Evolutionary conservation across 129 eudicot species (phyloP).

Genomic region (Pulicaria dysenterica): DNA sequence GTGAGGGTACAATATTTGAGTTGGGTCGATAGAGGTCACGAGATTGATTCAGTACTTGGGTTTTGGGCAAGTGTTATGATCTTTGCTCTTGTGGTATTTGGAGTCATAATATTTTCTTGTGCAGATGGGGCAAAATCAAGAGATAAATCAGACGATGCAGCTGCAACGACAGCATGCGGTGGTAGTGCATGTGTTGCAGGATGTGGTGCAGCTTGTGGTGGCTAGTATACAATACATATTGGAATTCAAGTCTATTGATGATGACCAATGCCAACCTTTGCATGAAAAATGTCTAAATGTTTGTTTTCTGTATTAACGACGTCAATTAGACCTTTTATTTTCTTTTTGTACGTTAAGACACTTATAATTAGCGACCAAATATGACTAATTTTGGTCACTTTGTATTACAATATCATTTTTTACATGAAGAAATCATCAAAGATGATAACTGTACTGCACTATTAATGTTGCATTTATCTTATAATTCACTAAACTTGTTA

Average conservation of each 20-base stretch:
- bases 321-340: background rate
- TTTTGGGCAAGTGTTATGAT: constrained; percentile 39
- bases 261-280: background rate
- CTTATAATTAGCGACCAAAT: background rate
- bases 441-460: too few species aligned
- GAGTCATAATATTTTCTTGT: constrained; percentile 44
- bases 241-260: background rate
- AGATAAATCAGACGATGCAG: constrained; percentile 34
- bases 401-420: too few species aligned
- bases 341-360: background rate
- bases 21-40: background rate
- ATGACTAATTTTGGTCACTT: background rate
- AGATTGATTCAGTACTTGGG: constrained; percentile 22
- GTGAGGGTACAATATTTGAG: constrained; percentile 33
- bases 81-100: constrained; percentile 27
- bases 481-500: too few species aligned
- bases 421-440: too few species aligned
- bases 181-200: constrained; percentile 41
- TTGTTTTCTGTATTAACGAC: background rate
- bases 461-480: too few species aligned
- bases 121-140: constrained; percentile 43
- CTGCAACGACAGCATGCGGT: constrained; percentile 26
- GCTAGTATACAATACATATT: background rate
- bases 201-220: constrained; percentile 58
- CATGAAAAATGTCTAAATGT: background rate